These are phyloP conservation scores for Colletotrichum sp. DNA, from an alignment of 2,329 filamentous ascomycete species.

Conservation along the genomic window DNA sequence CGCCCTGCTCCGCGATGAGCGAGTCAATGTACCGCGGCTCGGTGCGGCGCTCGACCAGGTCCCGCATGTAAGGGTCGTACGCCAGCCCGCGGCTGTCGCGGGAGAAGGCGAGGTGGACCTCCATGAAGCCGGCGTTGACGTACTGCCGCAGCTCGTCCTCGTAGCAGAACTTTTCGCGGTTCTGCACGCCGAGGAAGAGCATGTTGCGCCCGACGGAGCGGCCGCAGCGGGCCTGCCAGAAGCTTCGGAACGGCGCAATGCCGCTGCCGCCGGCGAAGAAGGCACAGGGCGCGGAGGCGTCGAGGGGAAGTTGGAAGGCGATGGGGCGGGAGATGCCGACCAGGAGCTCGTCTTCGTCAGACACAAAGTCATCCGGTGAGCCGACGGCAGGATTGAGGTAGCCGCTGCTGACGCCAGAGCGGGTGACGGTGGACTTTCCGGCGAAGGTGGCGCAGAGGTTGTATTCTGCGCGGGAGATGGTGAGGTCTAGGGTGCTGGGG, in stretches of 20 bases:
- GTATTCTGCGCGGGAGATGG: conserved; percentile 56
- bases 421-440: conserved; percentile 31
- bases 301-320: conserved; percentile 56
- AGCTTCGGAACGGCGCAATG: conserved; percentile 58
- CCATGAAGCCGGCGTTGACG: conserved; percentile 52
- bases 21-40: conserved; percentile 57
- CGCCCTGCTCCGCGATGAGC: conserved; percentile 56
- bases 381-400: conserved; percentile 54
- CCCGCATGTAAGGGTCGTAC: conserved; percentile 43
- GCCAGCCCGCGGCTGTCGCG: conserved; percentile 51
- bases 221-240: conserved; percentile 52
- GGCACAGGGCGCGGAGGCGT: conserved; percentile 54
- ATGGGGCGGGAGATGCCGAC: conserved; percentile 57
- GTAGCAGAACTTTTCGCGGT: conserved; percentile 56
- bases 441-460: conserved; percentile 49
- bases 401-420: conserved; percentile 55
- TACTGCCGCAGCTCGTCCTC: conserved; percentile 52
- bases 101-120: conserved; percentile 58
- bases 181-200: conserved; percentile 57
- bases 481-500: conserved; percentile 55
- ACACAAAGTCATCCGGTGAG: conserved; percentile 36
- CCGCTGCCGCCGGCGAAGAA: conserved; percentile 60
- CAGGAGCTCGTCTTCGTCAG: conserved; percentile 50
- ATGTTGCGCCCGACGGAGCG: conserved; percentile 48
- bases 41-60: conserved; percentile 54